Conservation (phyloP, 345 rosid species). For the Microcos paniculata region DNA sequence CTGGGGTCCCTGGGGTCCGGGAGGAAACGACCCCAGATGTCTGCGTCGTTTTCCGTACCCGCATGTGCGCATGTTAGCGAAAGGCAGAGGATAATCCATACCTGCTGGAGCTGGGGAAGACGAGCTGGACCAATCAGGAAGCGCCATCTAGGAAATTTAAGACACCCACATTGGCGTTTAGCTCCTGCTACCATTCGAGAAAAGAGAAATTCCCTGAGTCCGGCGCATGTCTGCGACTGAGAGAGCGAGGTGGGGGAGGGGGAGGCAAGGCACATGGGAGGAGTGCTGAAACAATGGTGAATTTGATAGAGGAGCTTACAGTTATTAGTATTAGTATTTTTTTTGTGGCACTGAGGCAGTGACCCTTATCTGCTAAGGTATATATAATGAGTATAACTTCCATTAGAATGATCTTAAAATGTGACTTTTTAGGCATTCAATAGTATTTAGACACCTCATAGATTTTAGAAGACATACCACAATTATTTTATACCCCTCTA, state of each 20-base stretch:
- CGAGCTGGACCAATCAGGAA: background rate
- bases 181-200: background rate
- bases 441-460: too few relatives aligned
- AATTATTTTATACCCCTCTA: too few relatives aligned
- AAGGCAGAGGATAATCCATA: constrained; percentile 2
- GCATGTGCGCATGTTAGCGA: constrained; percentile 15
- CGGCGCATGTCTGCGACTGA: background rate
- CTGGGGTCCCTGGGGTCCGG: background rate
- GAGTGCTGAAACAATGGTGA: background rate
- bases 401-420: too few relatives aligned
- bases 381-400: too few relatives aligned
- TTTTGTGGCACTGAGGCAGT: background rate
- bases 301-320: background rate
- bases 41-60: constrained; percentile 4
- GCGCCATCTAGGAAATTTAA: background rate
- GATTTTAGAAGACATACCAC: too few relatives aligned
- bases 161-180: background rate
- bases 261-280: background rate
- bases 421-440: too few relatives aligned
- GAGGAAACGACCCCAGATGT: background rate
- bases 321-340: background rate
- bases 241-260: background rate
- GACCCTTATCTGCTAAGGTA: background rate
- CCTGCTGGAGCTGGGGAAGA: background rate
- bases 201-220: background rate